Conservation (phyloP, 1,284 basidiomycete genomes). For the Puccinia horiana region DNA sequence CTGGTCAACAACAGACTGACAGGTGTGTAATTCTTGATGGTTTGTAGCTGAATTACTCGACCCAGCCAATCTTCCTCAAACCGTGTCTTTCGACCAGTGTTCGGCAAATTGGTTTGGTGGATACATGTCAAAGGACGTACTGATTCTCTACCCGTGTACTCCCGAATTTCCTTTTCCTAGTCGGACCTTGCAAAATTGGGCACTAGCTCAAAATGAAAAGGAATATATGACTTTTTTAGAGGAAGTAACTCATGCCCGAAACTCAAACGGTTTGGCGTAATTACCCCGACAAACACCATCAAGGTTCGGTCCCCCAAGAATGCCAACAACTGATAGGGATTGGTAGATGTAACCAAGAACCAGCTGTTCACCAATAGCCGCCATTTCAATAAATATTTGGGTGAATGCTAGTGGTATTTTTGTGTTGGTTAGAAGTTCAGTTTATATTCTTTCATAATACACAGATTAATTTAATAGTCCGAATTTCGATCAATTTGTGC, state of each 20-base stretch:
- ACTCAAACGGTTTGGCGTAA: background rate
- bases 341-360: background rate
- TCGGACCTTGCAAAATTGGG: constrained; percentile 11
- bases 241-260: constrained; percentile 4
- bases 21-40: background rate
- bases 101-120: constrained; percentile 40
- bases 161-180: constrained; percentile 39
- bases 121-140: constrained; percentile 26
- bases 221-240: constrained; percentile 17
- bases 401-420: background rate
- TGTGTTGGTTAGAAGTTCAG: background rate
- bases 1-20: background rate
- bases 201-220: constrained; percentile 3
- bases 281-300: background rate
- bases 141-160: constrained; percentile 34
- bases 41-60: constrained; percentile 19
- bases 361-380: background rate
- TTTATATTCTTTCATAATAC: background rate
- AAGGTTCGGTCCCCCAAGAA: background rate
- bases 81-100: constrained; percentile 20
- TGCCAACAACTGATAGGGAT: background rate
- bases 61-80: background rate
- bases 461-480: too few relatives aligned
- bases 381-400: background rate
- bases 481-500: too few relatives aligned